Evolutionary conservation across 768 basidiomycete genomes (phyloP), one percentile per base, ranked within the genome.

Genomic region (Podaxis rugospora): DNA sequence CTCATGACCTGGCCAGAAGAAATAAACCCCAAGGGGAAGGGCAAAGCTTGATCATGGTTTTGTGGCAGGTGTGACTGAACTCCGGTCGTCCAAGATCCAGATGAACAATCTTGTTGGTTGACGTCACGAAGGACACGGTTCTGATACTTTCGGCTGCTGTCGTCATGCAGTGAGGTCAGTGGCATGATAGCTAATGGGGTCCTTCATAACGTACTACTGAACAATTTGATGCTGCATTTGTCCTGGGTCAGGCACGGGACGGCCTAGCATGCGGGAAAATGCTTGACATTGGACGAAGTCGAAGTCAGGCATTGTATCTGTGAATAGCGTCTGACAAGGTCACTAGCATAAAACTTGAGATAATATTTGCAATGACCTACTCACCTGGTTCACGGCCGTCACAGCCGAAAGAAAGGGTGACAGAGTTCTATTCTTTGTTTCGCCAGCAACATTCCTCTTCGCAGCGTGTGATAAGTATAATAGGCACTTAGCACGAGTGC

Each of bases 401-500:
- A 84, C 76, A 0, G 67, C 67, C 0, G 73, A 70, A 10, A 94
- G 68, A 67, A 93, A 93, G 10, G 78, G 75, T 2, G 89, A 88
- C 4, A 88, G 64, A 1, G 74, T 66, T 63, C 80, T 83, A 4
- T 72, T 67, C 63, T 83, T 83, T 16, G 74, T 73, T 53, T 83
- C 78, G n/a, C 86, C 88, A 9, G 78, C 80, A 35, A 81, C 72
- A 74, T 80, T 82, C 18, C 89, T 78, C 50, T 75, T 74, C 9
- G 68, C 68, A 6, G 78, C 72, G 63, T 85, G 75, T 1, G 82
- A 76, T 28, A 90, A 68, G 69, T 89, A 88, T 11, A 92, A 73
- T 6, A 92, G 77, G 10, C 78, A 76, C 68, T 94, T 89, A 0
- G 93, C 93, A 9, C 93, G 83, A 4, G 93, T 95, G 72, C 91